phyloP scores from a whole-genome alignment of 2,329 filamentous ascomycete species.

The Talaromyces sp. region DNA sequence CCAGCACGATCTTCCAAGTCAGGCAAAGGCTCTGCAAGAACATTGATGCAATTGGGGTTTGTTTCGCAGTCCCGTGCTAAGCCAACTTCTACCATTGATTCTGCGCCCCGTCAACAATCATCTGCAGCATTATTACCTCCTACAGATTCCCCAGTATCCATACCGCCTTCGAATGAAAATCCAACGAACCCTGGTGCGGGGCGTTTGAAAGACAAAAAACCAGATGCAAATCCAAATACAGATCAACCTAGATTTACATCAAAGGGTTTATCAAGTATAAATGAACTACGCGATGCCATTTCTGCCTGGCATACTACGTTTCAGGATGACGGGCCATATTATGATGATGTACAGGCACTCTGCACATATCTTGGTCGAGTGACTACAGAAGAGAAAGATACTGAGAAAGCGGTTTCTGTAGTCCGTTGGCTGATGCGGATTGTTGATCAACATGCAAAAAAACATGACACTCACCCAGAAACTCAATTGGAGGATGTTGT shows the following conservation, averaged over 20 bases:
- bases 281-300: constrained; percentile 73
- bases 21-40: neutral
- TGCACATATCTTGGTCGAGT: constrained; percentile 73
- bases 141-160: neutral
- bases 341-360: constrained; percentile 75
- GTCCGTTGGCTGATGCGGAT: constrained; percentile 64
- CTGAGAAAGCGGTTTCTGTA: constrained; percentile 72
- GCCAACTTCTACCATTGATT: neutral
- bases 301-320: constrained; percentile 77
- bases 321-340: constrained; percentile 72
- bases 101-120: neutral
- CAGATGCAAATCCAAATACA: constrained; percentile 49
- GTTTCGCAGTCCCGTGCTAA: neutral
- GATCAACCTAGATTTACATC: constrained; percentile 64
- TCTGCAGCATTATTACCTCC: neutral
- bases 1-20: neutral
- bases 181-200: neutral
- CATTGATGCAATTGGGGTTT: constrained; percentile 6
- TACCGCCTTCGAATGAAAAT: neutral
- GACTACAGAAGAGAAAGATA: constrained; percentile 73
- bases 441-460: constrained; percentile 23
- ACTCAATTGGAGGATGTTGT: constrained; percentile 8
- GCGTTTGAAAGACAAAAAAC: constrained; percentile 6
- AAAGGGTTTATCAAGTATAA: constrained; percentile 54
- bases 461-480: neutral